Base-by-base conservation (phyloP, 768 basidiomycete genomes). In the Boletus rubropictus region DNA sequence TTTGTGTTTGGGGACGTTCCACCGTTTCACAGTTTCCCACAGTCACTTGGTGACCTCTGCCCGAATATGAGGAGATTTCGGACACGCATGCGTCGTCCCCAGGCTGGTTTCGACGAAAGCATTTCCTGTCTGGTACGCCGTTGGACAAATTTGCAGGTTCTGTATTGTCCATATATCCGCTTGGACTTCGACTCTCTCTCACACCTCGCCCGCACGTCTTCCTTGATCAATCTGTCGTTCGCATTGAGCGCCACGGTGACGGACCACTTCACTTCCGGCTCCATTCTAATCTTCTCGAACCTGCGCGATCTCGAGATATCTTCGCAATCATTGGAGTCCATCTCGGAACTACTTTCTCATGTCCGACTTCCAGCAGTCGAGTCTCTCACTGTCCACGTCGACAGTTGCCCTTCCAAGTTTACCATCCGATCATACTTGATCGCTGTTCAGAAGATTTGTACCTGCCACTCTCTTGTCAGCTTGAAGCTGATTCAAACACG, bases 1-100 rank as follows among this genome's bases (percentile, higher is more conserved):
- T 55, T 57, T 25, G 48, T 57, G 12, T 54, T 54, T 12, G 55
- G 56, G 8, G 56, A 57, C 12, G 24, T 40, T 11, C 56, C 56
- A 18, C 31, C 56, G 3, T 55, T 57, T 17, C 56, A 44, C 25
- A 57, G 40, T 21, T 54, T 54, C 34, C 56, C 56, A 5, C 28
- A n/a, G 8, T 43, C 57, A 15, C 57, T 58, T n/a, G 42, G 47
- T 6, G 44, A 49, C 14, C 49, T 58, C 29, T 56, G 57, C 37
- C 55, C 57, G 22, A 49, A 52, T 27, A 35, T 58, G 3, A 46
- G 42, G 37, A 41, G 7, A 17, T 44, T 58, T 17, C 42, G 39
- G 37, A 22, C 48, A 18, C 44, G n/a, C 27, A 59, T 59, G 49
- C 51, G 51, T 24, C 53, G 53, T 22, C 39, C 57, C 17, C 57